Evolutionary conservation across 2,329 filamentous ascomycete species (phyloP), one percentile per base, ranked within the genome.

Genomic region (Phialocephala sp.): DNA sequence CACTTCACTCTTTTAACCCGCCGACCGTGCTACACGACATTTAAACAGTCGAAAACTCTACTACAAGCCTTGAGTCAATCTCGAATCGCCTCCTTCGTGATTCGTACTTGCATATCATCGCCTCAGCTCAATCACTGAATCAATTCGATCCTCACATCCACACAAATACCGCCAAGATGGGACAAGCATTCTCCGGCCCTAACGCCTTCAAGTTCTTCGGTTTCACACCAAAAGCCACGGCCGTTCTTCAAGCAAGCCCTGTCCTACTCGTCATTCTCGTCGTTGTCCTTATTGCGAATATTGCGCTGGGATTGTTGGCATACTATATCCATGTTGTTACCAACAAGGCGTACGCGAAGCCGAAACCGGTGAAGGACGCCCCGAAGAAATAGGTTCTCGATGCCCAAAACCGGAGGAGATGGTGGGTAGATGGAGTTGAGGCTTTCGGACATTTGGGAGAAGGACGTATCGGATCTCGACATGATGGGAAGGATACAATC

Each of bases 121-220:
- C n/a, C 20, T 47, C n/a, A 9, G 11, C 8, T 41, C 3, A 2
- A 41, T 27, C 22, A 52, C 8, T 41, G 2, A 2, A 41, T 27
- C 22, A 52, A 47, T 35, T 57, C 35, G 32, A 20, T 39, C 39
- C 18, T 18, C 6, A 32, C 22, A 55, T 27, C 27, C 3, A 32
- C 27, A 32, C 27, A 32, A 59, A 20, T 24, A 32, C 58, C 45
- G 39, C 32, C 63, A 73, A 62, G 50, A 75, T 76, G 73, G 74
- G 69, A 39, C 63, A 70, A 64, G 68, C 72, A 66, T 76, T 76
- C 65, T 71, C 71, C 24, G 74, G 74, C 8, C 74, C 74, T n/a
- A 66, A 75, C 58, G 74, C 74, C 69, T 76, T 76, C 69, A 75
- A 76, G 58, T 76, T 72, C 68, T 67, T 76, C 66, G 68, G 68